These are phyloP conservation scores for Hypoxylon cercidicola DNA, from an alignment of 495 filamentous ascomycete species.

Conservation along the genomic window DNA sequence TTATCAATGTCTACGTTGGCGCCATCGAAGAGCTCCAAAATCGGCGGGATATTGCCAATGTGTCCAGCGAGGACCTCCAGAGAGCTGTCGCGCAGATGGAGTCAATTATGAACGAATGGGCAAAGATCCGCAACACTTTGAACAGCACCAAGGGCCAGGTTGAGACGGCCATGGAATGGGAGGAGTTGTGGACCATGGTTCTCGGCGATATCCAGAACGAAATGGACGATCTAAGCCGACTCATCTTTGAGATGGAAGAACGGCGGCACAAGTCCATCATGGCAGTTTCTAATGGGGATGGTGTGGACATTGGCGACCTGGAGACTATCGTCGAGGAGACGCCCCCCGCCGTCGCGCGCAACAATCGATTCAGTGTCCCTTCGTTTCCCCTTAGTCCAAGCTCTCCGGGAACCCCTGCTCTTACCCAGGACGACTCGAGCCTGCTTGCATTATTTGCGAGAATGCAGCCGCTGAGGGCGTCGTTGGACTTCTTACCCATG, in stretches of 20 bases:
- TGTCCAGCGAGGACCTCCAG: slow-evolving; percentile 73
- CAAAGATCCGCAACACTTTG: slow-evolving; percentile 76
- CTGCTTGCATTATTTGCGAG: slow-evolving; percentile 89
- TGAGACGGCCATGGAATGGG: slow-evolving; percentile 98
- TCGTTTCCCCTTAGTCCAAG: slow-evolving; percentile 65
- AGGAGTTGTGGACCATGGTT: slow-evolving; percentile 93
- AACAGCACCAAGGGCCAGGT: slow-evolving; percentile 87
- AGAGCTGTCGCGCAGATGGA: slow-evolving; percentile 88
- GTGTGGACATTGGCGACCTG: slow-evolving; percentile 86
- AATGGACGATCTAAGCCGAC: slow-evolving; percentile 79
- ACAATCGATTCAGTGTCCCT: slow-evolving; percentile 75
- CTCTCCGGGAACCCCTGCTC: slow-evolving; percentile 66
- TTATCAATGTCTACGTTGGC: slow-evolving; percentile 88
- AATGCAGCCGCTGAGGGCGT: slow-evolving; percentile 93
- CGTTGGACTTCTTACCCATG: slow-evolving; percentile 97
- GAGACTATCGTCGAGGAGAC: slow-evolving; percentile 95
- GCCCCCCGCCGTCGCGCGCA: slow-evolving; percentile 64
- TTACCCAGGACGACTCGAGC: slow-evolving; percentile 80
- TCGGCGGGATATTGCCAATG: slow-evolving; percentile 76
- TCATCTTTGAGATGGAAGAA: slow-evolving; percentile 98
- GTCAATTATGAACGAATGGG: slow-evolving; percentile 83
- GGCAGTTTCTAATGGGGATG: slow-evolving; percentile 65
- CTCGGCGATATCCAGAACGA: slow-evolving; percentile 93
- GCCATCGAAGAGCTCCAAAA: slow-evolving; percentile 90
- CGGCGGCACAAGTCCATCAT: slow-evolving; percentile 78